Base-by-base conservation (phyloP, 1,284 basidiomycete genomes). In the Ustilago esculenta region DNA sequence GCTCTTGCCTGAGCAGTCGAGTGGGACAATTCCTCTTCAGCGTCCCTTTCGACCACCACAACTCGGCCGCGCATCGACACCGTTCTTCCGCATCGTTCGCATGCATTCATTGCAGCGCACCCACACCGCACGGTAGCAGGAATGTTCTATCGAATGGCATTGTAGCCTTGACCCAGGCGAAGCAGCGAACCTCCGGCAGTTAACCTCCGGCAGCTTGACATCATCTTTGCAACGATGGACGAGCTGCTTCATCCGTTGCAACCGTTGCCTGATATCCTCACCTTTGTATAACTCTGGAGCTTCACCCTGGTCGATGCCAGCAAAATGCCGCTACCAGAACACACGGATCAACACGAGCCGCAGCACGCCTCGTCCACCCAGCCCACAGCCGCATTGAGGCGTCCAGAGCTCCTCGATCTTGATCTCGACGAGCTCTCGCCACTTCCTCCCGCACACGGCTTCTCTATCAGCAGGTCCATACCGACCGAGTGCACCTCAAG, bases 401-500 rank as follows among this genome's bases (percentile, higher is more conserved):
- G 24, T 7, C 15, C 42, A 5, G 32, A 50, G 17, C 47, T 64
- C 12, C 53, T 39, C 12, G 58, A 57, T n/a, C 60, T 70, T 32
- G 67, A 70, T 24, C 33, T 65, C 2, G 67, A 70, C 40, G 60
- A 70, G 36, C 56, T 70, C 9, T 60, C 60, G 32, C 66, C 66
- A 9, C 52, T 69, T 23, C 67, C 67, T 21, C 67, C 60, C 17
- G 51, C 67, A 34, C 59, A 56, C 5, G 32, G 43, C 21, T 37
- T 47, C 23, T 35, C 49, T 17, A 56, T 35, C 24, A 42, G 27
- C 24, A 46, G 37, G 20, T 52, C 60, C 6, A 41, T 45, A 10
- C 52, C 60, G 12, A 41, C 30, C 4, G 59, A 63, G 30, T 53
- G 47, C 6, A 40, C 55, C 8, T 37, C 59, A 2, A 46, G 42